These are phyloP conservation scores for Apophysomyces trapeziformis DNA, from an alignment of 371 early-diverging fungal genomes.

Conservation along the genomic window DNA sequence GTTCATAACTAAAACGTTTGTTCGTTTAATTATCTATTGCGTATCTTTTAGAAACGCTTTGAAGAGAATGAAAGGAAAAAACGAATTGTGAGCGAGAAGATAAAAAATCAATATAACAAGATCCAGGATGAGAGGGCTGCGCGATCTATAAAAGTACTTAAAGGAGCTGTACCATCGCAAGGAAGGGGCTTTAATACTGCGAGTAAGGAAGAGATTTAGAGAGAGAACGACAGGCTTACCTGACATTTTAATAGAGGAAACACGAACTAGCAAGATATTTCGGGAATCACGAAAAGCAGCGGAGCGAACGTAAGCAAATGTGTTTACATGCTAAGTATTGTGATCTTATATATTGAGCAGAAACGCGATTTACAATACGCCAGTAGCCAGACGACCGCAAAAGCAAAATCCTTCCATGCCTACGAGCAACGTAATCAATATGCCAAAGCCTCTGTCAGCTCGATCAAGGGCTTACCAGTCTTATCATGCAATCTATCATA, in stretches of 20 bases:
- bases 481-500: slow-evolving; percentile 12
- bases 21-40: not conserved
- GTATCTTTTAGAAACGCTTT: slow-evolving; percentile 27
- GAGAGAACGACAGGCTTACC: not conserved
- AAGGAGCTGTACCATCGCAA: slow-evolving; percentile 29
- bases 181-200: slow-evolving; percentile 27
- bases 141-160: slow-evolving; percentile 44
- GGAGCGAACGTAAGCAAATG: slow-evolving; percentile 31
- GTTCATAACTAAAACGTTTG: not conserved
- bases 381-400: slow-evolving; percentile 10
- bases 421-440: slow-evolving; percentile 11
- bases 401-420: not conserved
- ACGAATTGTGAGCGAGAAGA: slow-evolving; percentile 36
- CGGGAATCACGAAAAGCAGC: slow-evolving; percentile 40
- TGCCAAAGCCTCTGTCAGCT: slow-evolving; percentile 22
- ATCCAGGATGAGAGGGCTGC: slow-evolving; percentile 45
- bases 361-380: slow-evolving; percentile 32
- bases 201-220: slow-evolving; percentile 20
- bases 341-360: slow-evolving; percentile 11
- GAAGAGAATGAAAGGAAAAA: slow-evolving; percentile 38
- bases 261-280: slow-evolving; percentile 37
- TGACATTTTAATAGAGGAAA: slow-evolving; percentile 23
- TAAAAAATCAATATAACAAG: slow-evolving; percentile 47
- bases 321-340: not conserved
- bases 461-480: slow-evolving; percentile 16